These are phyloP conservation scores for Suillus sp. DNA, from an alignment of 768 basidiomycete species.

Conservation along the genomic window DNA sequence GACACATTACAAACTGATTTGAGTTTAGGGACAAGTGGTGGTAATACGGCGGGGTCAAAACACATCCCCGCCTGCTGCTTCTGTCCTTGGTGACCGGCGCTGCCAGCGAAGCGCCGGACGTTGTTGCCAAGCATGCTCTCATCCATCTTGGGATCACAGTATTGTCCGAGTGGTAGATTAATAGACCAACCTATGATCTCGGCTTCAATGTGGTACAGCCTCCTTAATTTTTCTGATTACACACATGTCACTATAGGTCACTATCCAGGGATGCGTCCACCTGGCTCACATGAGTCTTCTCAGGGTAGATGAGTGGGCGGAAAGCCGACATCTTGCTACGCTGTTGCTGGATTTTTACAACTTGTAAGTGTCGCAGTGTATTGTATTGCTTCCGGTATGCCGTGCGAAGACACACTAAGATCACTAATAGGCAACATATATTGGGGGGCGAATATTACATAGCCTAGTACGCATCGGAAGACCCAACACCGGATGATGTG, in stretches of 20 bases:
- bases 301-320: not conserved
- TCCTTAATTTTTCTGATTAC: conserved; percentile 2
- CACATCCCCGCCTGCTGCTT: not conserved
- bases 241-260: no score
- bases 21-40: not conserved
- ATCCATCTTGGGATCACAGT: conserved; percentile 1
- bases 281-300: conserved; percentile 4
- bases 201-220: not conserved
- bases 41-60: not conserved
- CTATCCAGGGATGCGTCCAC: not conserved
- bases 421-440: not conserved
- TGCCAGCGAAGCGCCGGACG: not conserved
- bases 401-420: not conserved
- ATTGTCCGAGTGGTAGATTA: not conserved
- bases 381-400: not conserved
- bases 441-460: not conserved
- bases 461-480: not conserved
- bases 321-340: not conserved
- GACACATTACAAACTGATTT: not conserved
- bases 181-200: not conserved
- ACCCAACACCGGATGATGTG: not conserved
- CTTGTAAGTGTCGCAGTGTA: not conserved
- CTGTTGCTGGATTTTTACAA: not conserved
- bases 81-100: conserved; percentile 3
- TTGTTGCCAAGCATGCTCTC: not conserved